These are phyloP conservation scores for Scutellaria galericulata DNA, from an alignment of 257 asterid genomes.

Conservation along the genomic window DNA sequence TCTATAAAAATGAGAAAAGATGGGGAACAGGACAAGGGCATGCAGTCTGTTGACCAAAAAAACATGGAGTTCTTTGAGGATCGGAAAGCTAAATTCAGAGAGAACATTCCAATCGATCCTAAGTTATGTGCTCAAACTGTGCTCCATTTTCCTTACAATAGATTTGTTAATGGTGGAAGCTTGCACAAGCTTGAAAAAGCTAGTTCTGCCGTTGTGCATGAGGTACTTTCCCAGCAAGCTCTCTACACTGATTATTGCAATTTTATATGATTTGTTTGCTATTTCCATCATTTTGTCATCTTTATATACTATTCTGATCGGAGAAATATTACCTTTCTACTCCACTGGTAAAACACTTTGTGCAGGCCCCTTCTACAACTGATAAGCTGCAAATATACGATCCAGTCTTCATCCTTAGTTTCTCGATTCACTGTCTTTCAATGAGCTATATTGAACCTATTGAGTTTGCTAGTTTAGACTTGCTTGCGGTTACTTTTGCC, in stretches of 20 bases:
- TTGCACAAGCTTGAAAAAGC: conserved; percentile 44
- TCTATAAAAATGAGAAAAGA: conserved; percentile 57
- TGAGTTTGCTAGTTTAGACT: conserved; percentile 85
- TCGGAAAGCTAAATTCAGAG: conserved; percentile 67
- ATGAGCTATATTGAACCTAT: conserved; percentile 75
- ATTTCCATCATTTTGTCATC: conserved; percentile 21
- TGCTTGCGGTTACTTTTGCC: conserved; percentile 81
- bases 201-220: conserved; percentile 42
- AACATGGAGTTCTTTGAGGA: conserved; percentile 51
- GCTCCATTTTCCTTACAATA: conserved; percentile 68
- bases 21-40: conserved; percentile 48
- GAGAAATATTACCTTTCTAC: conserved; percentile 15
- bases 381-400: conserved; percentile 64
- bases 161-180: conserved; percentile 51
- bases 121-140: conserved; percentile 81
- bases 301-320: conserved; percentile 19
- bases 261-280: conserved; percentile 11
- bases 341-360: conserved; percentile 23
- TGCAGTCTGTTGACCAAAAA: conserved; percentile 39
- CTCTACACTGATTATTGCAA: conserved; percentile 14
- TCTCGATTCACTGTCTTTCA: conserved; percentile 80
- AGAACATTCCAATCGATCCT: conserved; percentile 81
- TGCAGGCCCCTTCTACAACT: conserved; percentile 53
- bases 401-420: conserved; percentile 83
- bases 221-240: conserved; percentile 48